Evolutionary conservation across 164 flowering plant species (phyloP).

Genomic region (Kingdonia uniflora): DNA sequence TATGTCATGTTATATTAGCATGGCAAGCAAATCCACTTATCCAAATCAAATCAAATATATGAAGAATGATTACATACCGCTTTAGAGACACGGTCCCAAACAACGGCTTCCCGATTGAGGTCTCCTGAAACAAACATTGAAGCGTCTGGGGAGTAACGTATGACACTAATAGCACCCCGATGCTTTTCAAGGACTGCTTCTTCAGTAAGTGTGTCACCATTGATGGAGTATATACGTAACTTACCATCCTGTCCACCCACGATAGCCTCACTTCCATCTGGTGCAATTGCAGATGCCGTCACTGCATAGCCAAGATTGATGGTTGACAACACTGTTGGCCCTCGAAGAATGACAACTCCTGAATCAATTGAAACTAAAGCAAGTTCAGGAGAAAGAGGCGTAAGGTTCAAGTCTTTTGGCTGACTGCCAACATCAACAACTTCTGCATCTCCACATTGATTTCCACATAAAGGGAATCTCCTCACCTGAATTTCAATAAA

Average conservation of each 20-base stretch:
- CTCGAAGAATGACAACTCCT: constrained; percentile 71
- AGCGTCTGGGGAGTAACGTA: constrained; percentile 81
- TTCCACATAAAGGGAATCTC: constrained; percentile 53
- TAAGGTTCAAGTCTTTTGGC: constrained; percentile 77
- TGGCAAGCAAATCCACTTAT: too few relatives aligned
- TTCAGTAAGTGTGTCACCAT: constrained; percentile 62
- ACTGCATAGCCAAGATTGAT: constrained; percentile 65
- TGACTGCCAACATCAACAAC: constrained; percentile 69
- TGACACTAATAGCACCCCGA: constrained; percentile 77
- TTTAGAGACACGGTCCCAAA: constrained; percentile 71
- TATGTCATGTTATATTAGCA: too few relatives aligned
- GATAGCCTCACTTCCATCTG: constrained; percentile 89
- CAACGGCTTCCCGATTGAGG: constrained; percentile 81
- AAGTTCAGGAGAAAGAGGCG: constrained; percentile 48
- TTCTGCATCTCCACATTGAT: constrained; percentile 69
- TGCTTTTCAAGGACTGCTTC: constrained; percentile 89
- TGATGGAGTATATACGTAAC: constrained; percentile 61
- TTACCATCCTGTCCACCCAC: constrained; percentile 95
- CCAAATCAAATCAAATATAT: too few relatives aligned
- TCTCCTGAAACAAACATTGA: constrained; percentile 95
- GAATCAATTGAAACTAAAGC: constrained; percentile 68
- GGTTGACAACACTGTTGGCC: constrained; percentile 55
- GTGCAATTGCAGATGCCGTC: constrained; percentile 67
- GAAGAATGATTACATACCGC: constrained; percentile 41
- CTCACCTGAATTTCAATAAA: constrained; percentile 34